Percentiles rank a stretch among this genome's conserved stretches.
These are phyloP conservation scores for Talaromyces stipitatus DNA, from an alignment of 495 filamentous ascomycete species.

Conservation along the genomic window DNA sequence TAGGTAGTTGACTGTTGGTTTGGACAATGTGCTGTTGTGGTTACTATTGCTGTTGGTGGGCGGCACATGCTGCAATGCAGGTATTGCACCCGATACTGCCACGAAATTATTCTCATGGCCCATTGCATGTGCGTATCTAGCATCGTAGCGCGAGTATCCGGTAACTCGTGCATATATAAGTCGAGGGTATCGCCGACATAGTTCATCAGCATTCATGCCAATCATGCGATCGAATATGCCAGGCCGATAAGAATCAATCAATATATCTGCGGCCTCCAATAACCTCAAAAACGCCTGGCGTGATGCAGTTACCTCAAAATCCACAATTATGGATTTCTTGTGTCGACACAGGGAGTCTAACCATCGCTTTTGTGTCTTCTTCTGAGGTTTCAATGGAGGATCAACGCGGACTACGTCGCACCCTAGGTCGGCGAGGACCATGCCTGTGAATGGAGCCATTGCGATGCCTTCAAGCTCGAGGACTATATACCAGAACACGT, in stretches of 20 bases:
- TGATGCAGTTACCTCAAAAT: not conserved
- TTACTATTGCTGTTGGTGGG: not conserved
- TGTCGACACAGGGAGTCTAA: slow-evolving; percentile 2
- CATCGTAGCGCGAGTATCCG: not conserved
- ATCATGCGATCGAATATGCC: not conserved
- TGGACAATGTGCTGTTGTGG: not conserved
- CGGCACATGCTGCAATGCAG: slow-evolving; percentile 2
- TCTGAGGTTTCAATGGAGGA: not conserved
- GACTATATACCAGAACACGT: not conserved
- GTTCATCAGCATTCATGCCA: slow-evolving; percentile 3
- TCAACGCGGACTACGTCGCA: slow-evolving; percentile 6
- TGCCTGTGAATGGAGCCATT: slow-evolving; percentile 14
- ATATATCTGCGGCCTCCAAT: not conserved
- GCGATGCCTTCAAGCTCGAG: slow-evolving; percentile 3
- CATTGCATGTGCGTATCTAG: not conserved
- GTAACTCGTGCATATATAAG: slow-evolving; percentile 5
- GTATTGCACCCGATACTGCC: slow-evolving; percentile 4
- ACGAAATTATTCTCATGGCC: slow-evolving; percentile 6
- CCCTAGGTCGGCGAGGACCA: slow-evolving; percentile 18
- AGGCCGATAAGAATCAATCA: slow-evolving; percentile 1
- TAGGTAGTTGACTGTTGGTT: slow-evolving; percentile 2
- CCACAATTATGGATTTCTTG: slow-evolving; percentile 2
- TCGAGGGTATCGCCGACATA: not conserved
- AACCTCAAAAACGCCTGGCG: slow-evolving; percentile 1
- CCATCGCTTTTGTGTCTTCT: not conserved